Evolutionary conservation across 805 yeast species (phyloP), one percentile per base, ranked within the genome.

Genomic region (Metschnikowia baotianmanensis): DNA sequence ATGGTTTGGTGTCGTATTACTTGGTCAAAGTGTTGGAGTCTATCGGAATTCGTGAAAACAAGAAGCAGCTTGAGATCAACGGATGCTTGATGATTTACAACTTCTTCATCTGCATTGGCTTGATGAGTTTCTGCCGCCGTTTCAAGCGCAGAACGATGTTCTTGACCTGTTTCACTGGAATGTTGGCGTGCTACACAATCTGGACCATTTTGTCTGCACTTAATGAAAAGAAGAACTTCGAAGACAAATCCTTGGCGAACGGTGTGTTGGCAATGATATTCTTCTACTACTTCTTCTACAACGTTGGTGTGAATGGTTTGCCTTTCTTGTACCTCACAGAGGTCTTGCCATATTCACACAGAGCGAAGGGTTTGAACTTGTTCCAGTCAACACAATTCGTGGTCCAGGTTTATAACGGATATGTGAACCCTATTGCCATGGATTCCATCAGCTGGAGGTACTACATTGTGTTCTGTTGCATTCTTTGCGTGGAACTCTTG

Each of bases 231-330:
- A 56, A 66, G 31, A 46, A 67, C 49, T 71, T 68, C 50, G 55
- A 61, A 41, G 63, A 73, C 41, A 69, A 69, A 45, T 16, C 58
- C 4, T 55, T 67, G 22, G 74, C 72, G 35, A 61, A 62, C 40
- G 80, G 76, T 45, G 77, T 73, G 19, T 63, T 68, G 52, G 76
- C 76, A 6, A 70, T 76, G 74, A 71, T 77, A 36, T 76, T 73
- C 66, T 51, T 74, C 24, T 72, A 62, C 67, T 63, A 66, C 55
- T 50, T 57, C 38, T 60, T 63, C 29, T 74, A 72, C 57, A 62
- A 70, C 49, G 56, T 65, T 31, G 74, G 73, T 27, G 52, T 60
- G 38, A 70, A 71, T 42, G 77, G 77, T 36, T 61, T 73, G 40
- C 75, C 77, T 37, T 66, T 56, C 52, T 51, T 71, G 32, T 75